A percentile compares a stretch with the other conserved stretches of the same genome.
phyloP scores from a whole-genome alignment of 768 basidiomycete species.

The Russula sp. region DNA sequence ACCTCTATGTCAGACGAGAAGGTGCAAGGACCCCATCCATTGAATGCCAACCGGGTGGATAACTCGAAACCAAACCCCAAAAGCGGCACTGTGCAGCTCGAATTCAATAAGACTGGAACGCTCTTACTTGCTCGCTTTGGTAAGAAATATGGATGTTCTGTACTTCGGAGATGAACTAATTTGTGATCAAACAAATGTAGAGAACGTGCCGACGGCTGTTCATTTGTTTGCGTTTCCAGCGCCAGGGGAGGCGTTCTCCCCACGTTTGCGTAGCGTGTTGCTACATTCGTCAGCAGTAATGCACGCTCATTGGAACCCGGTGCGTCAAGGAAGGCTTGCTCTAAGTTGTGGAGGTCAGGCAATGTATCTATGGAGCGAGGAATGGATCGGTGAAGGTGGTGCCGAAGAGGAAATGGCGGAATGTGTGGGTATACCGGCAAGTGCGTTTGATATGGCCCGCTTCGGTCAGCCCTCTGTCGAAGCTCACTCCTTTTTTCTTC shows the following conservation, averaged over 20 bases:
- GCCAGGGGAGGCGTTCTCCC: constrained; percentile 49
- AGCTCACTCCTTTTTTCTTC: neutral
- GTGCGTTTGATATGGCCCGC: constrained; percentile 40
- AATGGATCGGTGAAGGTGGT: constrained; percentile 55
- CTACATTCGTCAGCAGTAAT: constrained; percentile 58
- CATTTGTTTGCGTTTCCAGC: constrained; percentile 72
- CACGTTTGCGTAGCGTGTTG: constrained; percentile 60
- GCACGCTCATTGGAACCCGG: constrained; percentile 77
- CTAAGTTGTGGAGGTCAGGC: constrained; percentile 63
- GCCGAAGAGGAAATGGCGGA: constrained; percentile 78
- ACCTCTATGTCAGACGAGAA: constrained; percentile 50
- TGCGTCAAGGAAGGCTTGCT: constrained; percentile 63
- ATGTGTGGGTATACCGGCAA: constrained; percentile 83
- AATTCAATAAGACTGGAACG: constrained; percentile 76
- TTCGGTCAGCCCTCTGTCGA: neutral
- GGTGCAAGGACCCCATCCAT: constrained; percentile 48
- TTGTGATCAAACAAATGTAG: constrained; percentile 34
- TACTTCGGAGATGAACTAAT: constrained; percentile 2
- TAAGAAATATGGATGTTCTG: constrained; percentile 29
- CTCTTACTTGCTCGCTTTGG: constrained; percentile 71
- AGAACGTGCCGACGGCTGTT: constrained; percentile 54
- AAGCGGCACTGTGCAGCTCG: constrained; percentile 62
- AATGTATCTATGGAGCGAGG: constrained; percentile 77
- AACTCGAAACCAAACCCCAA: constrained; percentile 58
- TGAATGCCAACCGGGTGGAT: constrained; percentile 48